These are phyloP conservation scores for Colletotrichum cuscutae DNA, from an alignment of 2,329 filamentous ascomycete species.

Conservation along the genomic window DNA sequence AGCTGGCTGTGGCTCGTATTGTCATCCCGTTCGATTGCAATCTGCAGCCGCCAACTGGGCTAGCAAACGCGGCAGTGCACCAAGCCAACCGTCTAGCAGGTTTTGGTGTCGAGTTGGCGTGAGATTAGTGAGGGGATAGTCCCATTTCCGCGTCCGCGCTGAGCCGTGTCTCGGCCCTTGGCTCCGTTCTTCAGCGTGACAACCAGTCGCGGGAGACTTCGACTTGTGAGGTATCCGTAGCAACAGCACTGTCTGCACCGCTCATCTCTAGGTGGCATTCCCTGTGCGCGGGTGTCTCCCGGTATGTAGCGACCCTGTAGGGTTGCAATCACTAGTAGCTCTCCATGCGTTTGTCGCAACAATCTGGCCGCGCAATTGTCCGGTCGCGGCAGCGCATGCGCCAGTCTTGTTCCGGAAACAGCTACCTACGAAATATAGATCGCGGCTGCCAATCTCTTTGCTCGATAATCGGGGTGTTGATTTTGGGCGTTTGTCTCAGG, in stretches of 20 bases:
- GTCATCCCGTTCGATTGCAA: background rate
- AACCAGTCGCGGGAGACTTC: slow-evolving; percentile 1
- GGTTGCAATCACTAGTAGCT: background rate
- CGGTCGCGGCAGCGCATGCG: slow-evolving; percentile 15
- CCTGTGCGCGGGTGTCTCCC: background rate
- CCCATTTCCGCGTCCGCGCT: slow-evolving; percentile 9
- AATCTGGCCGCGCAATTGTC: background rate
- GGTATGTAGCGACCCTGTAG: background rate
- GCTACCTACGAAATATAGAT: slow-evolving; percentile 21
- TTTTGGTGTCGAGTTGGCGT: slow-evolving; percentile 9
- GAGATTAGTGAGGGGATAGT: slow-evolving; percentile 22
- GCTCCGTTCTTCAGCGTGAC: slow-evolving; percentile 28
- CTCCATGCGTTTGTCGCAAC: background rate
- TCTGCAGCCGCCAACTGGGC: slow-evolving; percentile 21
- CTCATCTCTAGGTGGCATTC: background rate
- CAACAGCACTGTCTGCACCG: too few species aligned
- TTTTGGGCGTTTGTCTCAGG: background rate
- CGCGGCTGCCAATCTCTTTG: background rate
- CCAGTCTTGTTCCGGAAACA: slow-evolving; percentile 8
- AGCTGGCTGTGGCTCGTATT: slow-evolving; percentile 30
- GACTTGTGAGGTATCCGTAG: background rate
- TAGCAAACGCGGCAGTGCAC: slow-evolving; percentile 34
- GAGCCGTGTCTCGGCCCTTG: slow-evolving; percentile 26
- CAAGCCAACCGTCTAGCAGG: background rate
- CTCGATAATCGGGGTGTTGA: background rate